Evolutionary conservation across 768 basidiomycete genomes (phyloP), one percentile per base, ranked within the genome.

Genomic region (Tremella yokohamensis): DNA sequence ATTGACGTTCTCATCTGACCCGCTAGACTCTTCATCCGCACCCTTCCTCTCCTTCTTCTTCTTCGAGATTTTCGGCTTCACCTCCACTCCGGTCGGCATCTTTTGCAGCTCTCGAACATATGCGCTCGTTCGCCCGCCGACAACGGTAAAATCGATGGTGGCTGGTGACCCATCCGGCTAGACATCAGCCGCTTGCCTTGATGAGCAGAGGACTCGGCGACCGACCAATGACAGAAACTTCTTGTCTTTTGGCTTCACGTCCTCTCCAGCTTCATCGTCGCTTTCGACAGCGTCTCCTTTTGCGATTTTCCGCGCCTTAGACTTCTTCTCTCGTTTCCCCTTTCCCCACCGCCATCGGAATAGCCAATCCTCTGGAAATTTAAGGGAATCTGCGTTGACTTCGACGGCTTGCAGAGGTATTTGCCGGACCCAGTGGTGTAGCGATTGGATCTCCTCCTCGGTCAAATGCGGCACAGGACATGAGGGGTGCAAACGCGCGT

Each of bases 111-210:
- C 83, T 12, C 71, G 68, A 8, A 89, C 84, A 64, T 81, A 85
- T 13, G 88, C 88, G 2, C 87, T 87, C 8, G 88, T 89, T 15
- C 87, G 80, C 2, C 88, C 87, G 16, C 86, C 87, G 8, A 90
- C 85, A 3, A 84, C 87, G 54, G 86, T 72, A 82, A 85, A 89
- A 65, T 82, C 83, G 56, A 89, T 83, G 8, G 85, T 87, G 0
- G 86, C 88, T n/a, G 80, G 81, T 56, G 80, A 77, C 4, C 87
- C 88, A 54, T 83, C 82, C 0, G 85, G 84, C 87, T 89, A 49
- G 16, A 44, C 40, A 44, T 18, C 34, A 25, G 16, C 19, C 3
- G 45, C 22, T 34, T 40, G 4, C 8, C 34, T 52, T n/a, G 29
- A 44, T 34, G 19, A 48, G 34, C 4, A 50, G 25, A 15, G 29